Evolutionary conservation across 345 rosid species (phyloP).

Genomic region (Noccaea bulbosa): DNA sequence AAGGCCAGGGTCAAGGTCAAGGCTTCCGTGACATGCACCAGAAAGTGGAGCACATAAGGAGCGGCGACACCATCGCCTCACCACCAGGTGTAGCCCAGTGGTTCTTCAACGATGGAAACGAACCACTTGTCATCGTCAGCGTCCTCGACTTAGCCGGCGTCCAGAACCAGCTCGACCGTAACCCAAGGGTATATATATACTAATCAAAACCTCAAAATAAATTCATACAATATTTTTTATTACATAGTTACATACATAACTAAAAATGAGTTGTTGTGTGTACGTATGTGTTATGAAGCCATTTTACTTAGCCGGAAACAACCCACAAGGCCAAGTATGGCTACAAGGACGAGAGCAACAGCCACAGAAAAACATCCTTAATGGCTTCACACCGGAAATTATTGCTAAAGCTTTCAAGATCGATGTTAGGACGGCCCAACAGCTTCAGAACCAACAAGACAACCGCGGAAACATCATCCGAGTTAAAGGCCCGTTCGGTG

Average conservation of each 20-base stretch:
- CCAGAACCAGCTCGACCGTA: constrained; percentile 64
- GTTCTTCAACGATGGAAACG: constrained; percentile 61
- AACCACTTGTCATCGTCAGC: constrained; percentile 48
- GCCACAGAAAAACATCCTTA: constrained; percentile 45
- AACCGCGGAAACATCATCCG: constrained; percentile 60
- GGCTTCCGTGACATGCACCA: constrained; percentile 63
- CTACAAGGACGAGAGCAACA: constrained; percentile 25
- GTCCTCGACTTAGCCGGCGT: constrained; percentile 50
- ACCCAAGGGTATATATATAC: constrained; percentile 58
- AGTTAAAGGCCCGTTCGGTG: constrained; percentile 47
- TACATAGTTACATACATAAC: not conserved
- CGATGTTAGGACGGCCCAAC: constrained; percentile 41
- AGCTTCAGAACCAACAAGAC: constrained; percentile 51
- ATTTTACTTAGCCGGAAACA: constrained; percentile 67
- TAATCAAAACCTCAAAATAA: not conserved
- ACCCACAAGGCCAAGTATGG: constrained; percentile 49
- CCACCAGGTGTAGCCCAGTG: constrained; percentile 63
- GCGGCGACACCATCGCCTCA: constrained; percentile 58
- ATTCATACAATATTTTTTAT: not conserved
- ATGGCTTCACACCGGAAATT: constrained; percentile 48
- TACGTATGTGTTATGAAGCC: constrained; percentile 34
- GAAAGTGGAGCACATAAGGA: constrained; percentile 53
- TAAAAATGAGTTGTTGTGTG: no score
- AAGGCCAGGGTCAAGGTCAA: constrained; percentile 33
- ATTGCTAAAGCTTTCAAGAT: constrained; percentile 61